Conservation (phyloP, 805 yeast genomes). For the Kodamaea jinghongensis region DNA sequence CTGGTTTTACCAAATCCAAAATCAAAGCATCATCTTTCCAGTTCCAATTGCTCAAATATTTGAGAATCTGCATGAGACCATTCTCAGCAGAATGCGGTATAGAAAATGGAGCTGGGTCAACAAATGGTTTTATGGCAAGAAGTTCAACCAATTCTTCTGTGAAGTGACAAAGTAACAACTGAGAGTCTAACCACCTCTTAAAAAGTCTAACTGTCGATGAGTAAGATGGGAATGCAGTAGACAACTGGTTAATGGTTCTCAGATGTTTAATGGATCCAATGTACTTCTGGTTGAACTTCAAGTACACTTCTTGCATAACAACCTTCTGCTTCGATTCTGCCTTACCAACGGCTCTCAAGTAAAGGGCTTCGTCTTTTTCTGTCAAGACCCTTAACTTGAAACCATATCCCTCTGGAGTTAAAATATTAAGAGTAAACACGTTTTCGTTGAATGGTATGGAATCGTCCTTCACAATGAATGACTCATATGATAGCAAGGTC, state of each 20-base stretch:
- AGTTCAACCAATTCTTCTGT: constrained; percentile 80
- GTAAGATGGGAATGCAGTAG: constrained; percentile 68
- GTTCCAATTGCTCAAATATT: constrained; percentile 80
- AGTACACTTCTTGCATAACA: constrained; percentile 56
- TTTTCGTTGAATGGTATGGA: constrained; percentile 64
- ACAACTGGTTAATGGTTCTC: constrained; percentile 67
- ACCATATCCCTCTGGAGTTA: constrained; percentile 89
- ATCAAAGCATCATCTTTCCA: constrained; percentile 89
- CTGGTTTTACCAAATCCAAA: constrained; percentile 63
- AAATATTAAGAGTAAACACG: constrained; percentile 56
- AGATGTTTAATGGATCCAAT: constrained; percentile 75
- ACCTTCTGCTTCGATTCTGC: constrained; percentile 56
- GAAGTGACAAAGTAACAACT: constrained; percentile 67
- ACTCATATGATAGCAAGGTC: constrained; percentile 44
- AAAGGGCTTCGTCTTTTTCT: constrained; percentile 78
- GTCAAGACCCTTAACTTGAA: constrained; percentile 74
- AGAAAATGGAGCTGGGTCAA: constrained; percentile 82
- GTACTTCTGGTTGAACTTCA: constrained; percentile 64
- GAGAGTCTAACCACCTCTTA: constrained; percentile 88
- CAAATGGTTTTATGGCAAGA: constrained; percentile 77
- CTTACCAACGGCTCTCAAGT: constrained; percentile 67
- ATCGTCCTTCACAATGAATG: constrained; percentile 63
- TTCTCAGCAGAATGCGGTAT: constrained; percentile 75
- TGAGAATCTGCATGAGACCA: constrained; percentile 75
- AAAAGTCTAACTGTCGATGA: constrained; percentile 81